Evolutionary conservation across 345 rosid species (phyloP), one percentile per base, ranked within the genome.

Genomic region (Pugionium cornutum): DNA sequence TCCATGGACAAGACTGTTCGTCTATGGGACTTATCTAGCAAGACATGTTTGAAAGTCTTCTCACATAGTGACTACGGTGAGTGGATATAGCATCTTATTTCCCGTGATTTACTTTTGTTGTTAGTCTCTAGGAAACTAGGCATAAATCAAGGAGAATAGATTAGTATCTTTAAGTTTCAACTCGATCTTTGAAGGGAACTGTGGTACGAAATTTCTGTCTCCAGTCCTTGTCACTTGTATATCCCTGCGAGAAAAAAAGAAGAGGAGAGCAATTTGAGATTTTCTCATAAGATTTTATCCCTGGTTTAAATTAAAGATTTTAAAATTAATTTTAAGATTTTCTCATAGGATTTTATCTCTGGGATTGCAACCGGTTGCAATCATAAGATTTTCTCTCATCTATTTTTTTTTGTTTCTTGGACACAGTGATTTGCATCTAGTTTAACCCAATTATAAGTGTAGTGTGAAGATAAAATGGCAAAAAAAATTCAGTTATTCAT

Each of bases 1-100:
- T 94, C 99, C 42, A 94, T 90, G 99, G 99, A 94, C 79, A 94
- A 94, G 79, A 94, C 99, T 6, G 97, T 94, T 68, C 91, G 97
- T 36, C 76, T 94, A 41, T 94, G 99, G 99, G 74, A 85, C 78
- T 78, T 90, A 78, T 80, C 83, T 67, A 84, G 88, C 88, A 80
- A 87, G 79, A 75, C 86, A 41, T 92, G 98, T 77, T 83, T 89
- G 84, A 89, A 86, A 82, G 71, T 84, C 56, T 92, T 92, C 79
- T 82, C 98, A 3, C 98, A 92, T 76, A 87, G 86, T 82, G 95
- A 92, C 75, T 92, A 84, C 64, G 97, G 98, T 92, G 66, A 79
- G 87, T 72, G 39, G 35, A n/a, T 68, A 41, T 18, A 18, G 18
- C 18, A 18, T 18, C 18, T 18, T 18, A 18, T 18, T 18, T 18